phyloP scores from a whole-genome alignment of 2,329 filamentous ascomycete genomes.

The Ceratocystis lukuohia region DNA sequence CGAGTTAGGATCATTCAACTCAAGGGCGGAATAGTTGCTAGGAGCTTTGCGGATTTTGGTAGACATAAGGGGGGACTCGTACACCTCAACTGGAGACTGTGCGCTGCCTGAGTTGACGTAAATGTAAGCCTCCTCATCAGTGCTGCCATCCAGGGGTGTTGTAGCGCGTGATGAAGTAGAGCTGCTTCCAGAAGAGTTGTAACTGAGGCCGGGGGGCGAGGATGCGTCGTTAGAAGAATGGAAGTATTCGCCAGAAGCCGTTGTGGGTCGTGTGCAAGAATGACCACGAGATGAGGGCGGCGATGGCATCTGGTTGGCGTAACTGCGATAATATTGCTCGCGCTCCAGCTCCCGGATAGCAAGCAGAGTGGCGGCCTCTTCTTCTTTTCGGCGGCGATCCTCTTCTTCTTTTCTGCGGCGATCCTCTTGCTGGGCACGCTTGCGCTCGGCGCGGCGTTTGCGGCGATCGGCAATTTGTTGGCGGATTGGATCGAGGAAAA shows the following conservation, averaged over 20 bases:
- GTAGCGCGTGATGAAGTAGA: constrained; percentile 37
- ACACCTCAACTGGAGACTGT: constrained; percentile 37
- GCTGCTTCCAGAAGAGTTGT: constrained; percentile 36
- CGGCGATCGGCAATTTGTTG: constrained; percentile 39
- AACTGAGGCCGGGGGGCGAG: constrained; percentile 26
- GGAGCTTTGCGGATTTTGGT: constrained; percentile 22
- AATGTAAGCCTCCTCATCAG: constrained; percentile 28
- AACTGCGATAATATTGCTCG: constrained; percentile 23
- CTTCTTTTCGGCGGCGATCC: constrained; percentile 16
- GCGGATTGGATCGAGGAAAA: constrained; percentile 78
- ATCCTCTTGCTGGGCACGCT: constrained; percentile 30
- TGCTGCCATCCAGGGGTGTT: constrained; percentile 37
- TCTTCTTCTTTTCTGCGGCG: neutral
- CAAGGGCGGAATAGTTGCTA: constrained; percentile 37
- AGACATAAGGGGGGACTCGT: constrained; percentile 28
- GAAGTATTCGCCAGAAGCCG: neutral
- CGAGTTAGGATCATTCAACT: constrained; percentile 32
- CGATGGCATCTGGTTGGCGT: constrained; percentile 30
- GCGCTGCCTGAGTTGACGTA: constrained; percentile 31
- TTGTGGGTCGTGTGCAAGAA: constrained; percentile 28
- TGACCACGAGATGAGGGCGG: constrained; percentile 35
- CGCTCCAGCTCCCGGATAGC: constrained; percentile 4
- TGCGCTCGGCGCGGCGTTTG: constrained; percentile 37
- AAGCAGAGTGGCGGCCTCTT: neutral
- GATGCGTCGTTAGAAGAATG: neutral